Base-by-base conservation (phyloP, 2,329 filamentous ascomycete genomes). In the Epichloe typhina region DNA sequence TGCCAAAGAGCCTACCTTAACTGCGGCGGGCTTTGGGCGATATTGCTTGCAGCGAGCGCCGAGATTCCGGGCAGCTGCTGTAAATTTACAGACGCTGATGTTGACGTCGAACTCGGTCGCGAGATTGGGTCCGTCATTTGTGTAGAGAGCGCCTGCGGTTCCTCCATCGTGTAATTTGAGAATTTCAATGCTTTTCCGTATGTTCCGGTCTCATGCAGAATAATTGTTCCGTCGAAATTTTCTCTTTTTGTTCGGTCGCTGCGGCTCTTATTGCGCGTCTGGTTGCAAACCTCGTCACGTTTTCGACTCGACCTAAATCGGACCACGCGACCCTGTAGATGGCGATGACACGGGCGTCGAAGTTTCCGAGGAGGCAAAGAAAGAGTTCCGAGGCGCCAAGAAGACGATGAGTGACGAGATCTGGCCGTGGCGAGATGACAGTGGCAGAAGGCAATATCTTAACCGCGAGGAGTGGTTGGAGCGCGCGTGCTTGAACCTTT, bases 91-190 rank as follows among this genome's bases (percentile, higher is more conserved):
- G 72, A 71, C 17, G 66, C 67, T 19, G 70, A 66, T 1, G 72
- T 72, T 3, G 75, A 74, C 3, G 71, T 71, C 35, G 75, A 75
- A 57, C 68, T 71, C 21, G 72, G 72, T 56, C 71, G 68, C 33
- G 75, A 75, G 52, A 75, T 71, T 17, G 71, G 66, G 54, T 79
- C 75, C 41, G 71, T 60, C 9, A 64, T 62, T 37, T 68, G 64
- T 38, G 67, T 61, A 40, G 69, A 61, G 43, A 71, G 60, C 46
- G 66, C 57, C 50, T 70, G 68, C 35, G 65, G 56, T 51, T 65
- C 67, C 56, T 76, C 73, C 59, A 76, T 74, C 71, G 76, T 76
- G 46, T 12, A 46, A 48, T 35, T 4, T 5, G 8, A 17, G n/a
- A 15, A 9, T 6, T 21, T 21, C 8, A 4, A 13, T 23, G 15